Base-by-base conservation (phyloP, 441 rosid genomes). In the Bocquillonia castaneifolia region DNA sequence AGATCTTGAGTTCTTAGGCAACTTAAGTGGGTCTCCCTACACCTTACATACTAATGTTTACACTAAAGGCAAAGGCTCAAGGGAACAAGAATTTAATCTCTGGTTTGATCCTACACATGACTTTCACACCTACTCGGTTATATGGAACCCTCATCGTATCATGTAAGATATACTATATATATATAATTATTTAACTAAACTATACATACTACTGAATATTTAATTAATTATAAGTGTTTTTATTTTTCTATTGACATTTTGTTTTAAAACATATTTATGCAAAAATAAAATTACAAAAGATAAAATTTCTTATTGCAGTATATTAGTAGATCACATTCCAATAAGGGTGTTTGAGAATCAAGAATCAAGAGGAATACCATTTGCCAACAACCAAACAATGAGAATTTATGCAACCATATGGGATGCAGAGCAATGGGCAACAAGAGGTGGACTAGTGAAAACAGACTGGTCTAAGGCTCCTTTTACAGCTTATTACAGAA, bases 101-200 rank as follows among this genome's bases (percentile, higher is more conserved):
- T 85, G 88, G 92, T 87, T 87, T 45, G 90, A 85, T n/a, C 90
- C 92, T 0, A 82, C 88, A 2, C 77, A 76, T 36, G 81, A 78
- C 61, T 87, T 83, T 45, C 92, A 87, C 77, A 76, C 83, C 0
- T 85, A 87, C 55, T 75, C 90, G 10, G 69, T 87, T n/a, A 42
- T 83, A 2, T 87, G 90, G 92, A 87, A 85, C 69, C 84, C 92
- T 22, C 76, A 77, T 42, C 54, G 76, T 25, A 83, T 87, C 74
- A 77, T 87, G 68, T 82, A 71, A 70, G 76, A 48, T 62, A n/a
- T 54, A 74, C 2, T n/a, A n/a, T n/a, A n/a, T n/a, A n/a, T n/a
- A n/a, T n/a, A n/a, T n/a, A n/a, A n/a, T n/a, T n/a, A n/a, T n/a
- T n/a, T n/a, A n/a, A n/a, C n/a, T n/a, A n/a, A n/a, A n/a, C n/a